These are phyloP conservation scores for Leccinum olivaceoglutinosum DNA, from an alignment of 1,284 basidiomycete genomes.

Conservation along the genomic window DNA sequence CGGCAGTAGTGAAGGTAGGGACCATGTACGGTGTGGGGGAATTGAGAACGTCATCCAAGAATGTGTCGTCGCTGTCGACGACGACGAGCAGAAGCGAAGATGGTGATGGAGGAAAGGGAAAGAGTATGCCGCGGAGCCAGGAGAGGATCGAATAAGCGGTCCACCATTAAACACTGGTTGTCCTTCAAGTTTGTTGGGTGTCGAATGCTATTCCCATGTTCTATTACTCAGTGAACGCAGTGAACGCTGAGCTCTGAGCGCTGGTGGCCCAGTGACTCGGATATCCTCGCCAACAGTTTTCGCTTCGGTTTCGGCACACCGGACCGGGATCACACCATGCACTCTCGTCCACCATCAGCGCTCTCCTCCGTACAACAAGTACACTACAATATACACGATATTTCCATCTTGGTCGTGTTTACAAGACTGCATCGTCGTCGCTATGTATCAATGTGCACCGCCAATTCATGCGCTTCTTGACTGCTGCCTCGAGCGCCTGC, in stretches of 20 bases:
- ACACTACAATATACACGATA: too few relatives aligned
- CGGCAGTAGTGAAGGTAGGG: too few relatives aligned
- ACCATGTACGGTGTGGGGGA: too few relatives aligned
- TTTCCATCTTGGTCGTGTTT: neutral
- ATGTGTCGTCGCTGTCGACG: too few relatives aligned
- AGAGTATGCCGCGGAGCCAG: too few relatives aligned
- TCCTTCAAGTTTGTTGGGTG: neutral
- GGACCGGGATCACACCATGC: neutral
- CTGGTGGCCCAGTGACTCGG: too few relatives aligned
- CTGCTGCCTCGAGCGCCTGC: conserved; percentile 57
- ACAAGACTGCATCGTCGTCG: neutral
- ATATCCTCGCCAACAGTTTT: neutral
- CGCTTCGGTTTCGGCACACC: neutral
- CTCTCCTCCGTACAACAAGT: too few relatives aligned
- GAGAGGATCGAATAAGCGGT: neutral
- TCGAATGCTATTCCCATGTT: neutral
- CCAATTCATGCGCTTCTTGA: conserved; percentile 14
- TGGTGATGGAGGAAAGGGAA: too few relatives aligned
- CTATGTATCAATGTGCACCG: neutral
- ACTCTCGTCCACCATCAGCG: neutral
- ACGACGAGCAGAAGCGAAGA: too few relatives aligned
- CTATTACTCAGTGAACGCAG: neutral
- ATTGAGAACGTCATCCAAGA: too few relatives aligned
- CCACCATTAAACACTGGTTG: neutral
- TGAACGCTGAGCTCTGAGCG: too few relatives aligned